phyloP scores from a whole-genome alignment of 2,329 filamentous ascomycete species.

The Aspergillus sclerotialis region DNA sequence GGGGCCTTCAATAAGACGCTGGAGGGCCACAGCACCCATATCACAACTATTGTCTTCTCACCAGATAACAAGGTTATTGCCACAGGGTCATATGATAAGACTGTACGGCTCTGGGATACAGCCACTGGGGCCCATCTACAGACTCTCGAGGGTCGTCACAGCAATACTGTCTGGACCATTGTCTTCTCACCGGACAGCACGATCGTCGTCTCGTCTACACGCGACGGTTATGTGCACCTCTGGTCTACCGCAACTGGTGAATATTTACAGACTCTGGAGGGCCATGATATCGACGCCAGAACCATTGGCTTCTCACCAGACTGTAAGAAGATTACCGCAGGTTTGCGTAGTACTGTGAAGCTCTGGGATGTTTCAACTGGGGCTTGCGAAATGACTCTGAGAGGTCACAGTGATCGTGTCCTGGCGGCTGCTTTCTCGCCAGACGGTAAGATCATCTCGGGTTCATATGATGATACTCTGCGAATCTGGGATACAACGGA shows the following conservation, averaged over 20 bases:
- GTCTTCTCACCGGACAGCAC: background rate
- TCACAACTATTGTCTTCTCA: too few species aligned
- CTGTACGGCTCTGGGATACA: background rate
- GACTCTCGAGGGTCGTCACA: background rate
- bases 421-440: background rate
- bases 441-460: background rate
- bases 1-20: too few species aligned
- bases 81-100: too few species aligned
- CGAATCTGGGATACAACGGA: background rate
- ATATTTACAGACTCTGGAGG: too few species aligned
- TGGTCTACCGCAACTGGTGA: background rate
- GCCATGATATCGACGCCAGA: too few species aligned
- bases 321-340: too few species aligned
- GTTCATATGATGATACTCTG: background rate
- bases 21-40: too few species aligned
- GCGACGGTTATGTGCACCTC: background rate
- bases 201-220: background rate
- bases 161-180: background rate
- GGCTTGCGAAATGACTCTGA: background rate
- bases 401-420: background rate
- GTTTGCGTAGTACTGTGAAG: too few species aligned
- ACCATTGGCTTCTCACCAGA: too few species aligned
- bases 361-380: background rate
- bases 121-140: background rate
- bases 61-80: too few species aligned